Evolutionary conservation across 164 flowering plant genomes (phyloP), one percentile per base, ranked within the genome.

Genomic region (Saururus chinensis): DNA sequence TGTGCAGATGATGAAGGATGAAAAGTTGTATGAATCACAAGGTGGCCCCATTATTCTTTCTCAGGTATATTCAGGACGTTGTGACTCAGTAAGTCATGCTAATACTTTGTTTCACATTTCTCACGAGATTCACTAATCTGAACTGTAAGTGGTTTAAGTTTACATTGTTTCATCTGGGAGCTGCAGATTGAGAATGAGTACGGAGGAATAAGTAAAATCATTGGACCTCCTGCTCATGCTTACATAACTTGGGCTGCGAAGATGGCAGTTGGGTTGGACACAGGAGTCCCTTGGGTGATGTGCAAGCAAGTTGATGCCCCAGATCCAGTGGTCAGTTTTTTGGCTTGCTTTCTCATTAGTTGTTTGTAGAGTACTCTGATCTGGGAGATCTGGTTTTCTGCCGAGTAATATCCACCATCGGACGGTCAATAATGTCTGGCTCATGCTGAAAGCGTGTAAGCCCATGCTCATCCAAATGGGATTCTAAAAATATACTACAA

Each of bases 281-380:
- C 87, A 30, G 86, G 85, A 42, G 92, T 86, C 63, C 92, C 89
- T 17, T 86, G 89, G 92, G 74, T 82, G 70, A 84, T 86, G 92
- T 84, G 92, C 80, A 86, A 84, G 72, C 78, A 86, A 70, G 85
- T 81, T 62, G 83, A 81, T 70, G 84, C 92, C 68, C 89, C 92
- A 19, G 92, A 84, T 66, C 92, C 92, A 9, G 70, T 86, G 70
- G 92, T 86, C 53, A 62, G 84, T 54, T 13, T 45, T 17, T 45
- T 12, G 4, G 17, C 0, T 9, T 2, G 14, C 1, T 45, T 45
- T 45, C 49, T 1, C 14, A 45, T 9, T 12, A 12, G 0, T 4
- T 12, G 45, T 41, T 41, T 41, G 45, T 2, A 41, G 8, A 1
- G 12, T 8, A 41, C 8, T 8, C 12, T 41, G 45, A 8, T 41